Evolutionary conservation across 2,329 filamentous ascomycete species (phyloP), one percentile per base, ranked within the genome.

Genomic region (Fusarium sp.): DNA sequence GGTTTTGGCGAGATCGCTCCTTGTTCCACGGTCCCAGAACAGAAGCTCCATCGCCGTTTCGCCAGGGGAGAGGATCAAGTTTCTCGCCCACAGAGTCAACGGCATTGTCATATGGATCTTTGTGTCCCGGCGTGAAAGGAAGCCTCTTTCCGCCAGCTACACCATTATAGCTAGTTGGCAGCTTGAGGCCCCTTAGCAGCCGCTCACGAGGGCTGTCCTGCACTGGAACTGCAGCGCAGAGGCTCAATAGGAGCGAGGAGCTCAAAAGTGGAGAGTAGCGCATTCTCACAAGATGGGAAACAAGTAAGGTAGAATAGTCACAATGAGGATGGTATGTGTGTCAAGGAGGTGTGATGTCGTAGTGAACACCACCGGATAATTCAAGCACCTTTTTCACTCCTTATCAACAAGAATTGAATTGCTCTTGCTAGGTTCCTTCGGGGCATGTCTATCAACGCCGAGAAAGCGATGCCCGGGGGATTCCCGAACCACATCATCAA

Each of bases 1-100:
- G 92, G 79, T 90, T 92, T 83, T 94, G 90, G 54, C 90, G 87
- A 63, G 93, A 90, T 25, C 93, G 90, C 60, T 89, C 89, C 68
- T 84, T 86, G 80, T 94, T 95, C 81, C 91, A 90, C 1, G 93
- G 93, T 0, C 93, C 93, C 25, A 94, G 83, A 15, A 94, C 89
- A 11, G 88, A 90, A 17, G 91, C 87, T 25, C 93, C 93, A 27
- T 89, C 79, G 27, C 91, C 91, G 78, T 91, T 91, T 37, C 90
- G 86, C 80, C 85, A 91, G 1, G 92, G 92, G 63, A 91, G 82
- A 30, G 92, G 92, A 72, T 93, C 87, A n/a, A 93, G 84, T 12
- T 87, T 84, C 3, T 90, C 84, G 14, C 87, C 89, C 50, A 91
- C 79, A 6, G 90, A 81, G 79, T 94, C 92, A 45, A 93, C 82